Conservation (phyloP, 768 basidiomycete species). For the Suillus luteus region DNA sequence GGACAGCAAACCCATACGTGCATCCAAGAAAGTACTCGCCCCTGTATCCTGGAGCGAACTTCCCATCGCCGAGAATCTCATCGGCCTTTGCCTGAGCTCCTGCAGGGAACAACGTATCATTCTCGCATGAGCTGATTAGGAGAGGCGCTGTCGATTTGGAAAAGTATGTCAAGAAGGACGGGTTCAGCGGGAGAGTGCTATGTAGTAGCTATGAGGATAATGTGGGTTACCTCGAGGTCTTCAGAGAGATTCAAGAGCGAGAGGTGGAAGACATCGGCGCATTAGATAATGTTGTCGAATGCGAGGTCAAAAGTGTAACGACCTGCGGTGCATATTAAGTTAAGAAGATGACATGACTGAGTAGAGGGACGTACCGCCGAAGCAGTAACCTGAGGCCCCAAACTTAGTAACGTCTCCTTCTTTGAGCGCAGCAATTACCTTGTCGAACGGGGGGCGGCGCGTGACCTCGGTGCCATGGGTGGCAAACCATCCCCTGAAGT, state of each 20-base stretch:
- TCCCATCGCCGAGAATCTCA: slow-evolving; percentile 47
- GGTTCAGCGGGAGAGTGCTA: not conserved
- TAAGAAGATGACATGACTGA: not conserved
- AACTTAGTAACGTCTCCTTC: slow-evolving; percentile 40
- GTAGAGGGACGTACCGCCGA: slow-evolving; percentile 30
- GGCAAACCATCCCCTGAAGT: slow-evolving; percentile 45
- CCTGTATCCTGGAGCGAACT: slow-evolving; percentile 52
- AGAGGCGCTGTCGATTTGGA: slow-evolving; percentile 51
- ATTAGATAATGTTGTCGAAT: slow-evolving; percentile 53
- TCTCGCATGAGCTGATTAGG: slow-evolving; percentile 66
- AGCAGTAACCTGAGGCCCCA: slow-evolving; percentile 46
- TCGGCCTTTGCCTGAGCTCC: slow-evolving; percentile 49
- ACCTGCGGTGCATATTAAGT: slow-evolving; percentile 27
- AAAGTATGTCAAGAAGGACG: slow-evolving; percentile 48
- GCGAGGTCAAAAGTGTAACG: slow-evolving; percentile 66
- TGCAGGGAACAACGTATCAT: slow-evolving; percentile 51
- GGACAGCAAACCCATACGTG: slow-evolving; percentile 55
- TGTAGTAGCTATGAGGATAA: not conserved
- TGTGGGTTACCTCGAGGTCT: slow-evolving; percentile 56
- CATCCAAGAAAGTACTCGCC: slow-evolving; percentile 50
- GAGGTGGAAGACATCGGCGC: slow-evolving; percentile 56
- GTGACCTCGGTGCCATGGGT: slow-evolving; percentile 41
- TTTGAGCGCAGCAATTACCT: slow-evolving; percentile 39
- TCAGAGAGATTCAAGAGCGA: slow-evolving; percentile 58
- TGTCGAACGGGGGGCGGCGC: slow-evolving; percentile 39